Evolutionary conservation across 2,329 filamentous ascomycete genomes (phyloP).

Genomic region (Xylariaceae sp.): DNA sequence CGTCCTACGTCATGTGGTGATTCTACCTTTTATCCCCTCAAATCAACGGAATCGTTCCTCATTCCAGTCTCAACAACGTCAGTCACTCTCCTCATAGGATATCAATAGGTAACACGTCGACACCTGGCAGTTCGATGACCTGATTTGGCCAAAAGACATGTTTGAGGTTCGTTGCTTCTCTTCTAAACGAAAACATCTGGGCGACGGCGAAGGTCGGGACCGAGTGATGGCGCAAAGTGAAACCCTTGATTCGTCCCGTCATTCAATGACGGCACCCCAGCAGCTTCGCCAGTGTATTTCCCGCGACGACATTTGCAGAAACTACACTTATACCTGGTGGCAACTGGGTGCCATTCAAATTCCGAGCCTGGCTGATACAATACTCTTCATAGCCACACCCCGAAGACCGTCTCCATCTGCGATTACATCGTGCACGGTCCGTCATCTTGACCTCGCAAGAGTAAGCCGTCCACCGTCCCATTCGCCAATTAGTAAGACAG

Average conservation of each 20-base stretch:
- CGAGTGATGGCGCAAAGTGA: neutral
- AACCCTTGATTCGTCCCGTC: neutral
- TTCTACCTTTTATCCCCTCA: neutral
- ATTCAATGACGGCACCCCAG: neutral
- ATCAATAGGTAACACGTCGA: neutral
- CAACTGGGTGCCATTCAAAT: neutral
- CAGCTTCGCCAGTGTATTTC: neutral
- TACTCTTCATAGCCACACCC: constrained; percentile 26
- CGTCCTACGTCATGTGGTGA: neutral
- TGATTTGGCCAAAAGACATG: neutral
- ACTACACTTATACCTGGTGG: neutral
- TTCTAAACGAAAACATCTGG: neutral
- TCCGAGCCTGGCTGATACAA: constrained; percentile 7
- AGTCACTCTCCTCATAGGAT: neutral
- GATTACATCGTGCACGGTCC: constrained; percentile 76
- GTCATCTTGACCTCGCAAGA: constrained; percentile 77
- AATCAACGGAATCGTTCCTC: neutral
- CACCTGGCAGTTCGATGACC: neutral
- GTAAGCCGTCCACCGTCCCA: constrained; percentile 35
- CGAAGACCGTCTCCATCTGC: constrained; percentile 61
- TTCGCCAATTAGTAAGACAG: neutral
- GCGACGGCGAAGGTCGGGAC: neutral
- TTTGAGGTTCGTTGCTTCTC: neutral
- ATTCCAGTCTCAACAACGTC: neutral
- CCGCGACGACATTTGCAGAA: neutral